phyloP scores from a whole-genome alignment of 2,329 filamentous ascomycete genomes.

The Cryphonectria carpinicola region DNA sequence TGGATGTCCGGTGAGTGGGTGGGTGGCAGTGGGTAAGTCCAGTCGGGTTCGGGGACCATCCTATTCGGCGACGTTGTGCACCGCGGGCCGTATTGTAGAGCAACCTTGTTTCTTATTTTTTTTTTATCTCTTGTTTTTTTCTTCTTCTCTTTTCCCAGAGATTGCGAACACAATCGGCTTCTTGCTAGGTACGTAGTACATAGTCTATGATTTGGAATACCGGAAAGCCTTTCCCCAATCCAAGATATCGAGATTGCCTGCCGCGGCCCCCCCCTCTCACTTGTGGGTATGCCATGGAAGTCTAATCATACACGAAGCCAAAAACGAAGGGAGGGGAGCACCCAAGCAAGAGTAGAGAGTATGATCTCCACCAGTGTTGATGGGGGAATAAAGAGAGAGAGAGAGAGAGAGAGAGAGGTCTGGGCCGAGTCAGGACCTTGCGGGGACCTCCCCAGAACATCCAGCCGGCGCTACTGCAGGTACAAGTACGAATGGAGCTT shows the following conservation, averaged over 20 bases:
- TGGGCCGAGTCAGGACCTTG: slow-evolving; percentile 2
- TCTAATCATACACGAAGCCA: background rate
- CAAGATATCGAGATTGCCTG: background rate
- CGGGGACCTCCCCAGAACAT: background rate
- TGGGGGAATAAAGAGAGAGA: too few relatives aligned
- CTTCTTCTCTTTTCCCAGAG: background rate
- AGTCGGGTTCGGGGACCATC: background rate
- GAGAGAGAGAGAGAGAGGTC: background rate
- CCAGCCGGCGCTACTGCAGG: slow-evolving; percentile 27
- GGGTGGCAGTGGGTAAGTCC: background rate
- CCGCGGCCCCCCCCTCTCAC: too few relatives aligned
- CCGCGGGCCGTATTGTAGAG: background rate
- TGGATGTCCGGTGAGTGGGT: too few relatives aligned
- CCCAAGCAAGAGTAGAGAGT: background rate
- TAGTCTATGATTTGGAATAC: background rate
- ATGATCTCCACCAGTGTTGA: background rate
- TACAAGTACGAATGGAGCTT: slow-evolving; percentile 26
- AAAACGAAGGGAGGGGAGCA: background rate
- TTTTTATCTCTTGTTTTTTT: background rate
- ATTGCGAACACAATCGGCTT: too few relatives aligned
- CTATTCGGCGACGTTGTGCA: background rate
- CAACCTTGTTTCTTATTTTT: background rate
- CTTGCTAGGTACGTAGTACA: too few relatives aligned
- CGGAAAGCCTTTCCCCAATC: background rate
- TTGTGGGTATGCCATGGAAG: background rate